Evolutionary conservation across 2,329 filamentous ascomycete genomes (phyloP), one percentile per base, ranked within the genome.

Genomic region (Botryotinia globosa): DNA sequence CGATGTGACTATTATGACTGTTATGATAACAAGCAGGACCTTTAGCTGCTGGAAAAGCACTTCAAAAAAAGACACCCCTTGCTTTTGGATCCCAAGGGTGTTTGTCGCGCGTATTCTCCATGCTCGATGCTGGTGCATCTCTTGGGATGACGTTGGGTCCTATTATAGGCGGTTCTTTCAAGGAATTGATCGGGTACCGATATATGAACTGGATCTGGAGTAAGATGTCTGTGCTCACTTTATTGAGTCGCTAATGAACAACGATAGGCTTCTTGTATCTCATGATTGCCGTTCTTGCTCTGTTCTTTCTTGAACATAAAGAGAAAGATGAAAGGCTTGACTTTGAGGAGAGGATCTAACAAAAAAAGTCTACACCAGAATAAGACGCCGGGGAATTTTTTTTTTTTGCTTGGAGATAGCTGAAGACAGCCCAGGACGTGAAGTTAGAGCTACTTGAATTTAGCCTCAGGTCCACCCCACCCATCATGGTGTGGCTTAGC

Each of bases 201-300:
- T 66, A 16, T 25, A 66, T 66, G 63, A 66, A 66, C 18, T 66
- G 29, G 29, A 48, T 18, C 9, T 66, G 63, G 63, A 37, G 63
- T 66, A 51, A 66, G 42, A 29, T 29, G 14, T n/a, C 25, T 54
- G 14, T 16, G 12, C 0, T 7, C 48, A 14, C 3, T n/a, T 6
- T 14, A n/a, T 16, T n/a, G 4, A 51, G 56, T 66, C n/a, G 45
- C 63, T 66, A 25, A 66, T 22, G 22, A 32, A 66, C 14, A 20
- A 18, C 45, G 18, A 51, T 51, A 66, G 63, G 63, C 34, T 29
- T 66, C 12, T 51, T 66, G 14, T 66, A 66, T 48, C 42, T 66
- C 16, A 34, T 48, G 10, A 48, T 48, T 32, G 63, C 63, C 34
- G 7, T 51, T 66, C 63, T 66, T 51, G 25, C 42, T 2, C 29